phyloP scores from a whole-genome alignment of 1,284 basidiomycete species.

The Cryptococcus amylolentus region DNA sequence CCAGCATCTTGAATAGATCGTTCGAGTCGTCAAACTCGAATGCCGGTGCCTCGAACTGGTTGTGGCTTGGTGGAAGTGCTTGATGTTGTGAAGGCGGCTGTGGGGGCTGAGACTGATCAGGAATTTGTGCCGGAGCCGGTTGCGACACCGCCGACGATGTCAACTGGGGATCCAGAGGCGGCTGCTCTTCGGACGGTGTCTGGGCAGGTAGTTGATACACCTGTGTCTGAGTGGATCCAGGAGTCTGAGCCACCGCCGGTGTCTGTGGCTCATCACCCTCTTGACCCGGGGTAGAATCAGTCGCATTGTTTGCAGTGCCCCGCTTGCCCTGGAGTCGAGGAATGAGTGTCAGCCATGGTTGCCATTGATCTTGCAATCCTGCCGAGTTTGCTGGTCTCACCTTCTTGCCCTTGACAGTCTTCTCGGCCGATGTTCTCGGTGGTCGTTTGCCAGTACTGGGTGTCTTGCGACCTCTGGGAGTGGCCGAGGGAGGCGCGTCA shows the following conservation, averaged over 20 bases:
- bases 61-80: not conserved
- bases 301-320: constrained; percentile 3
- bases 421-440: constrained; percentile 2
- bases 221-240: not conserved
- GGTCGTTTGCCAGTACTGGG: not conserved
- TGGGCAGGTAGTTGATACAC: not conserved
- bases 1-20: constrained; percentile 12
- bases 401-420: constrained; percentile 4
- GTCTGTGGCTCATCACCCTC: not conserved
- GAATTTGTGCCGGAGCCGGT: not conserved
- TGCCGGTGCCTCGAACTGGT: constrained; percentile 4
- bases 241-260: constrained; percentile 1
- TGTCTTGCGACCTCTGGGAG: constrained; percentile 6
- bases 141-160: not conserved
- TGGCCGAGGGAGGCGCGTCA: constrained; percentile 10
- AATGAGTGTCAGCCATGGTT: not conserved
- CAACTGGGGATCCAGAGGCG: constrained; percentile 3
- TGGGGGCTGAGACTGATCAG: not conserved
- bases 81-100: not conserved
- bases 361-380: not conserved
- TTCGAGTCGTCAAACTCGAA: constrained; percentile 10
- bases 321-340: not conserved
- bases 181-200: not conserved
- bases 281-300: not conserved
- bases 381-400: not conserved